Conservation (phyloP, 73 alveolate genomes). For the Stentor coeruleus region DNA sequence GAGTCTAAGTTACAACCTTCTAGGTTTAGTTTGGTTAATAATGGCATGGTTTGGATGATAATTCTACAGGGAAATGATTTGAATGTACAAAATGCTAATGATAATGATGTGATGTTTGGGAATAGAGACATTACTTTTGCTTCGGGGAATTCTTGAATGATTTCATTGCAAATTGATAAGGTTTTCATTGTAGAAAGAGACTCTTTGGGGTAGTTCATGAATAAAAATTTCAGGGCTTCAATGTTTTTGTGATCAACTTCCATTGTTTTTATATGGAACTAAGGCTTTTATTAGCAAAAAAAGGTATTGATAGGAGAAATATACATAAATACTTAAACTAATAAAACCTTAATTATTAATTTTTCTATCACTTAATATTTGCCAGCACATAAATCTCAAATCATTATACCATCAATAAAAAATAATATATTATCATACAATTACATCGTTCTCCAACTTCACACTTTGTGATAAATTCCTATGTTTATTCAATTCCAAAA, state of each 20-base stretch:
- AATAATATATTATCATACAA: no score
- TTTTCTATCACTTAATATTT: no score
- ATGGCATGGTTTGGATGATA: background rate
- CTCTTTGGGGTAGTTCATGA: background rate
- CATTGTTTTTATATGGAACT: no score
- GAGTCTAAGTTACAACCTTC: background rate
- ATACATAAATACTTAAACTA: no score
- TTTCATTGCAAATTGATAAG: background rate
- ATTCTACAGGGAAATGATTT: background rate
- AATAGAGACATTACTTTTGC: background rate
- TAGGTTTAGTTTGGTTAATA: background rate
- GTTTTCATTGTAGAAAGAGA: conserved; percentile 9
- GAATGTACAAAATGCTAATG: background rate
- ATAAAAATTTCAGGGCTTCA: background rate
- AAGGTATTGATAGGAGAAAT: no score
- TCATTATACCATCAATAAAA: no score
- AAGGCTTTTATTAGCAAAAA: no score
- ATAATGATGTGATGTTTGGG: background rate
- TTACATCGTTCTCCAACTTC: no score
- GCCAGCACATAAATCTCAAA: no score
- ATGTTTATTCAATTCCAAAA: no score
- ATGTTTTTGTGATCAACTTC: conserved; percentile 5
- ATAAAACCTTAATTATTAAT: no score
- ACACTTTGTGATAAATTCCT: no score
- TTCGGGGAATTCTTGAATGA: background rate